Percentiles rank a stretch among this genome's conserved stretches.
These are phyloP conservation scores for Salix purpurea DNA, from an alignment of 345 rosid species.

Conservation along the genomic window DNA sequence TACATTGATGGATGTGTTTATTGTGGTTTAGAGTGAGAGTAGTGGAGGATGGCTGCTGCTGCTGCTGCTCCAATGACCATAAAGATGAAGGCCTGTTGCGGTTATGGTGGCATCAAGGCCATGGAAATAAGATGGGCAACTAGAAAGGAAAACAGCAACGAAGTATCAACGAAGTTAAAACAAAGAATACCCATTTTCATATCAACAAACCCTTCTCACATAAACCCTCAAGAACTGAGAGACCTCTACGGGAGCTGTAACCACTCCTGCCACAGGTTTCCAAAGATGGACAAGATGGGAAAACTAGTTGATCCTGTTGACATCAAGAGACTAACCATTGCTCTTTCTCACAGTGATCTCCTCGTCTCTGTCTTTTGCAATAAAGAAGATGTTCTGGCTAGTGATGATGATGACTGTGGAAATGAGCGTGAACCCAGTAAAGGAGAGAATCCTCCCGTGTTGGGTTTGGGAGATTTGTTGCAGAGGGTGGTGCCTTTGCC, in stretches of 20 bases:
- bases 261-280: slow-evolving; percentile 60
- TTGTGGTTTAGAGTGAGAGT: background rate
- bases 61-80: background rate
- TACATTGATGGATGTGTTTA: background rate
- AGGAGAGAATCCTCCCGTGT: slow-evolving; percentile 10
- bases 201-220: slow-evolving; percentile 53
- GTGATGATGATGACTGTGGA: slow-evolving; percentile 1
- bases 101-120: slow-evolving; percentile 10
- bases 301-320: slow-evolving; percentile 29
- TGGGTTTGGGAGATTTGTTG: slow-evolving; percentile 38
- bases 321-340: slow-evolving; percentile 54
- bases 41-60: background rate
- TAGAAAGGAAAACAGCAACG: slow-evolving; percentile 22
- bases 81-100: background rate
- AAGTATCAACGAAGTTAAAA: slow-evolving; percentile 13
- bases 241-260: slow-evolving; percentile 52
- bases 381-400: slow-evolving; percentile 17
- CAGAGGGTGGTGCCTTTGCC: slow-evolving; percentile 29
- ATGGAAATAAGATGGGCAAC: slow-evolving; percentile 56
- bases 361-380: slow-evolving; percentile 75
- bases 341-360: slow-evolving; percentile 57
- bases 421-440: slow-evolving; percentile 1
- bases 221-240: slow-evolving; percentile 42
- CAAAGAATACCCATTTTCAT: slow-evolving; percentile 47
- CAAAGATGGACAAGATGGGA: slow-evolving; percentile 29